Evolutionary conservation across 2,329 filamentous ascomycete species (phyloP).

Genomic region (Nemania serpens): DNA sequence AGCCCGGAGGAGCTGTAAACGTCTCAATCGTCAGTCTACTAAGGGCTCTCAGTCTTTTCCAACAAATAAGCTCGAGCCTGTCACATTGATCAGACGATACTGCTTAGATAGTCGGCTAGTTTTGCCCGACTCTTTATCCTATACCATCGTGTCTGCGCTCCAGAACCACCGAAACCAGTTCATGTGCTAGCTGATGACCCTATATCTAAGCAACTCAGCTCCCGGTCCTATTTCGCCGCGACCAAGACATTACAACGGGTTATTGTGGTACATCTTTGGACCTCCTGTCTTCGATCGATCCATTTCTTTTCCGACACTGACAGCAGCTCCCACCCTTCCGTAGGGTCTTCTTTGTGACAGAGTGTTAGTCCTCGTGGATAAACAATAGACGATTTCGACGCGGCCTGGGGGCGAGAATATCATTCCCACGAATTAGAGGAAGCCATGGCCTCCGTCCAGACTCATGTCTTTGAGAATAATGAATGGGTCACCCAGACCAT

Average conservation of each 20-base stretch:
- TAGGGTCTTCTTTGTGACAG: background rate
- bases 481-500: constrained; percentile 62
- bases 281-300: background rate
- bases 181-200: too few relatives aligned
- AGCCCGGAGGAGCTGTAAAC: too few relatives aligned
- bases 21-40: too few relatives aligned
- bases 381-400: background rate
- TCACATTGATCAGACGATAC: too few relatives aligned
- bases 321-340: background rate
- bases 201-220: background rate
- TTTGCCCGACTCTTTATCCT: too few relatives aligned
- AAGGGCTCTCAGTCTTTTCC: too few relatives aligned
- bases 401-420: background rate
- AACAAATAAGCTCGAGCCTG: too few relatives aligned
- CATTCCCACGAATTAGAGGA: background rate
- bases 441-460: constrained; percentile 55
- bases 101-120: too few relatives aligned
- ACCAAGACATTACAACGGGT: background rate
- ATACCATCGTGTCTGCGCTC: too few relatives aligned
- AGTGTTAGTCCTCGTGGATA: background rate
- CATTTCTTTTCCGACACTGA: background rate
- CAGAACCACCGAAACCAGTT: too few relatives aligned
- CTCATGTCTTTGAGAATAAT: constrained; percentile 58
- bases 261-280: background rate
- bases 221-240: background rate